These are phyloP conservation scores for Psidium friedrichsthalianum DNA, from an alignment of 345 rosid genomes.

Conservation along the genomic window DNA sequence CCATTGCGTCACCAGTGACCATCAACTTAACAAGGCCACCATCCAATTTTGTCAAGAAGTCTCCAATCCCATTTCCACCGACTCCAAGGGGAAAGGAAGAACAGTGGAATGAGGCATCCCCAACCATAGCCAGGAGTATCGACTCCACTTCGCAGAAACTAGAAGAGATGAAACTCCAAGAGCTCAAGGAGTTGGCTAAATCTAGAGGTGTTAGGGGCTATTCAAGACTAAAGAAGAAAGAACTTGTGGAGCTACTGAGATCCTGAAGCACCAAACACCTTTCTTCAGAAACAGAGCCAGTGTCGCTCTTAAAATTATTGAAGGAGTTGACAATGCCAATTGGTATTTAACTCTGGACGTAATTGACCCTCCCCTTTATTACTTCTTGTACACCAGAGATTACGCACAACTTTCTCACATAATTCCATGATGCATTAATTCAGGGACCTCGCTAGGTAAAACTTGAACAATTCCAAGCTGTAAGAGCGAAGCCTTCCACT, in stretches of 20 bases:
- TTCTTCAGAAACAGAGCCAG: background rate
- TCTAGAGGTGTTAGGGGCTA: constrained; percentile 49
- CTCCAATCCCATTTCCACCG: constrained; percentile 24
- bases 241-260: constrained; percentile 36
- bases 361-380: background rate
- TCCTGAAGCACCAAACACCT: background rate
- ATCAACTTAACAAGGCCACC: constrained; percentile 22
- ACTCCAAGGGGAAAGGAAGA: constrained; percentile 7
- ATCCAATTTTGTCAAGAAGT: constrained; percentile 30
- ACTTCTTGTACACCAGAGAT: background rate
- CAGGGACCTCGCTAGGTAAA: background rate
- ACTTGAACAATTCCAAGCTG: background rate
- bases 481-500: background rate
- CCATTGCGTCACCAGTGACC: background rate
- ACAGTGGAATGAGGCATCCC: constrained; percentile 1
- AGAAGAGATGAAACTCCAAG: constrained; percentile 48
- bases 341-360: background rate
- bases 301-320: background rate
- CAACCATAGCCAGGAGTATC: background rate
- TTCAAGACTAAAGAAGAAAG: constrained; percentile 50
- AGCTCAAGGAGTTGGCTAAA: constrained; percentile 64
- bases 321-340: background rate
- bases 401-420: background rate
- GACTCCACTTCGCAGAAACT: constrained; percentile 8
- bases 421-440: background rate